A percentile compares a stretch with the other conserved stretches of the same genome.
Evolutionary conservation across 2,329 filamentous ascomycete species (phyloP).

Genomic region (Eurotiales sp.): DNA sequence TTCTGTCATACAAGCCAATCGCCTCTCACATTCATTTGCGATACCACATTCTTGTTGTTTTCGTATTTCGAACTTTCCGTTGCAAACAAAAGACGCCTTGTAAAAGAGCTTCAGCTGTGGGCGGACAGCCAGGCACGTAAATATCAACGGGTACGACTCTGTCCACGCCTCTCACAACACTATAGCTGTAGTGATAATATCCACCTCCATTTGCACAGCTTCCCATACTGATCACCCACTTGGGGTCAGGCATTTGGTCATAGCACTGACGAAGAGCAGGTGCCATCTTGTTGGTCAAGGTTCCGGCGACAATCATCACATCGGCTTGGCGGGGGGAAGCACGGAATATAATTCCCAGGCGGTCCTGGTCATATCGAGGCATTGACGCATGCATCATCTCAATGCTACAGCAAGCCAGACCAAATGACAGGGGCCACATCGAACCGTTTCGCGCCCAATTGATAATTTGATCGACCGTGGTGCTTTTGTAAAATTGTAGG

Average conservation of each 20-base stretch:
- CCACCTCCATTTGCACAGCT: slow-evolving; percentile 80
- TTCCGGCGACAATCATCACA: slow-evolving; percentile 91
- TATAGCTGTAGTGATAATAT: slow-evolving; percentile 85
- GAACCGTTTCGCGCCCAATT: slow-evolving; percentile 85
- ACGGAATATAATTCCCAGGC: slow-evolving; percentile 85
- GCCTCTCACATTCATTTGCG: too few relatives aligned
- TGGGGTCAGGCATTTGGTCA: slow-evolving; percentile 90
- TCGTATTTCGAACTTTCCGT: slow-evolving; percentile 64
- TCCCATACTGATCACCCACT: slow-evolving; percentile 84
- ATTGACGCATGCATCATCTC: slow-evolving; percentile 93
- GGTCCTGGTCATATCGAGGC: slow-evolving; percentile 84
- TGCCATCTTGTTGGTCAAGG: slow-evolving; percentile 94
- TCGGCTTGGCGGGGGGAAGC: slow-evolving; percentile 84
- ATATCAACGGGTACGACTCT: slow-evolving; percentile 75
- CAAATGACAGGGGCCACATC: slow-evolving; percentile 85
- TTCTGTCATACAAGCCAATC: too few relatives aligned
- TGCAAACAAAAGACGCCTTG: slow-evolving; percentile 70
- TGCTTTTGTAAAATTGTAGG: too few relatives aligned
- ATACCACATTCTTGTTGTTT: slow-evolving; percentile 53
- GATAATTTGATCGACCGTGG: slow-evolving; percentile 71
- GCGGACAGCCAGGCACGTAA: slow-evolving; percentile 70
- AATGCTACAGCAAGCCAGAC: slow-evolving; percentile 81
- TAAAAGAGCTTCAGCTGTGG: slow-evolving; percentile 51
- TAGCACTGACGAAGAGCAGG: slow-evolving; percentile 86
- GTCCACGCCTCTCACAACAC: slow-evolving; percentile 70